Percentiles rank a stretch among this genome's conserved stretches.
Conservation (phyloP, 495 filamentous ascomycete species). For the Hypoxylon lienhwacheense region DNA sequence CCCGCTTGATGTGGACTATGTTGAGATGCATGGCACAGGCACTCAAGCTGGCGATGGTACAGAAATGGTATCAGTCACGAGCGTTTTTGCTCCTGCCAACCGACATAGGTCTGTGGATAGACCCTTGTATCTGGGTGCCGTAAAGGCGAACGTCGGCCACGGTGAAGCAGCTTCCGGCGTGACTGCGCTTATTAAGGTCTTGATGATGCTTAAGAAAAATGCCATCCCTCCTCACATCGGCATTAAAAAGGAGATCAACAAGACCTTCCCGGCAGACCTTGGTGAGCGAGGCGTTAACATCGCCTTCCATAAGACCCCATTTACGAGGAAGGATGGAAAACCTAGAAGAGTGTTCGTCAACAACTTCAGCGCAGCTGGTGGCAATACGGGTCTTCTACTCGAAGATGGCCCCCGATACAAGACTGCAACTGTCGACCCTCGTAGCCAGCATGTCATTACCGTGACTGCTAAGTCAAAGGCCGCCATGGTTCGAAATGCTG, state of each 20-base stretch:
- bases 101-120: conserved; percentile 65
- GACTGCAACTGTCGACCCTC: conserved; percentile 46
- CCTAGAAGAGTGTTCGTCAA: conserved; percentile 65
- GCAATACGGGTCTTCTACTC: conserved; percentile 64
- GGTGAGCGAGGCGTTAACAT: conserved; percentile 73
- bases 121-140: conserved; percentile 77
- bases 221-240: conserved; percentile 83
- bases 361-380: conserved; percentile 71
- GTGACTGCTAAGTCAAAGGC: conserved; percentile 62
- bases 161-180: conserved; percentile 87
- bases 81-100: conserved; percentile 75
- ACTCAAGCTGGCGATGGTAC: conserved; percentile 80
- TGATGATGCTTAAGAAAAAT: conserved; percentile 85
- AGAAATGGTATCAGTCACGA: conserved; percentile 77
- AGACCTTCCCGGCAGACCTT: conserved; percentile 75
- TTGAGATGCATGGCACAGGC: conserved; percentile 90
- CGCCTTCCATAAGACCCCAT: conserved; percentile 59
- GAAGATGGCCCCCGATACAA: conserved; percentile 55
- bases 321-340: conserved; percentile 62
- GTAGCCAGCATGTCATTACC: conserved; percentile 57
- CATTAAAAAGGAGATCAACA: conserved; percentile 83
- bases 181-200: conserved; percentile 77
- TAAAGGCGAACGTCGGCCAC: conserved; percentile 90
- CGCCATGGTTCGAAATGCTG: conserved; percentile 56
- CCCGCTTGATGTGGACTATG: conserved; percentile 74